These are phyloP conservation scores for Leccinum fibrillosum DNA, from an alignment of 768 basidiomycete genomes.

Conservation along the genomic window DNA sequence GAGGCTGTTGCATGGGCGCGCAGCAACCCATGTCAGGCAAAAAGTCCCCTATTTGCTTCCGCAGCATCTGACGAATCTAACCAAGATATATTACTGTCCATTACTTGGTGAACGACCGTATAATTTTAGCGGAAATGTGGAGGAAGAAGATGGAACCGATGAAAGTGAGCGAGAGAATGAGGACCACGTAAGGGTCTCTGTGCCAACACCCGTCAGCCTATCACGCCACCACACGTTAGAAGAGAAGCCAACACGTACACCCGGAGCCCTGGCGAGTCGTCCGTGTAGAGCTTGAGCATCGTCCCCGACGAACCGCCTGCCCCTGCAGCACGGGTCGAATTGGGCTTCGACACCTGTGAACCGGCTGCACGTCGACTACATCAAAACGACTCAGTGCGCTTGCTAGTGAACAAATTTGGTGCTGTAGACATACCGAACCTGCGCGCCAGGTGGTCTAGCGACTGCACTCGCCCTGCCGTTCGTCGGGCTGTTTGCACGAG, in stretches of 20 bases:
- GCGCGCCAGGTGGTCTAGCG: conserved; percentile 74
- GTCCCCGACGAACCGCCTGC: conserved; percentile 97
- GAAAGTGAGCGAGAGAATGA: conserved; percentile 93
- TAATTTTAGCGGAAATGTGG: conserved; percentile 93
- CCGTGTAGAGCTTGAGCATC: conserved; percentile 98
- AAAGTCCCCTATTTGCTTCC: conserved; percentile 1
- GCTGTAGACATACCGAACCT: conserved; percentile 62
- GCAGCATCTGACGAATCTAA: neutral
- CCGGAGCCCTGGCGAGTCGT: conserved; percentile 94
- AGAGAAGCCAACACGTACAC: conserved; percentile 66
- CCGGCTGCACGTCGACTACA: conserved; percentile 71
- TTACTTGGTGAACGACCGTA: conserved; percentile 85
- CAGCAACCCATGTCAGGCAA: conserved; percentile 3
- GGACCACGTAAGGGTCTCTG: conserved; percentile 95
- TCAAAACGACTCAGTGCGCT: neutral
- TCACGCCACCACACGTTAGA: neutral
- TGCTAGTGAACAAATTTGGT: neutral
- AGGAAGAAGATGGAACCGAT: conserved; percentile 99
- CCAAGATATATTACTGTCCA: conserved; percentile 8
- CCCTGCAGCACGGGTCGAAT: conserved; percentile 86
- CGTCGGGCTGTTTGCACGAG: conserved; percentile 39
- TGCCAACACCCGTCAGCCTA: conserved; percentile 4
- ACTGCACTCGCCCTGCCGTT: conserved; percentile 46
- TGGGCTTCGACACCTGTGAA: conserved; percentile 66
- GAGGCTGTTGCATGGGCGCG: neutral